Conservation (phyloP, 306 rosid species). For the Prunus fruticosa region DNA sequence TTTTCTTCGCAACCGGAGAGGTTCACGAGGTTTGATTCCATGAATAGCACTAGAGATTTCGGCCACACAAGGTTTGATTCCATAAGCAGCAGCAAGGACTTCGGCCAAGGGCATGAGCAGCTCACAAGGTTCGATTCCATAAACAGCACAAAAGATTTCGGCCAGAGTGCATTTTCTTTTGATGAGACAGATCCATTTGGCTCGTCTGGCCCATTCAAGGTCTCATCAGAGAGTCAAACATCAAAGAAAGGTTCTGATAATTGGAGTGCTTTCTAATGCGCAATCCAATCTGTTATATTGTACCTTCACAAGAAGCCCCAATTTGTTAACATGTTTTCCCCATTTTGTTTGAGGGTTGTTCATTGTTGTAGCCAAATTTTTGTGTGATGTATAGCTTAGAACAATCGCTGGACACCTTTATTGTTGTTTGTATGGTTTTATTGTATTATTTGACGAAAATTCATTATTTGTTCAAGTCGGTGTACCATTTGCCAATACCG, state of each 20-base stretch:
- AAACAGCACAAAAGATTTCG: conserved; percentile 57
- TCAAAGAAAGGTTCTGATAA: conserved; percentile 68
- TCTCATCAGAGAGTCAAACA: conserved; percentile 61
- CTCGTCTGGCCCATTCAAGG: conserved; percentile 83
- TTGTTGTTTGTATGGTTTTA: conserved; percentile 32
- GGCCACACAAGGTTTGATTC: conserved; percentile 64
- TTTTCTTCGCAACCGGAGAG: conserved; percentile 40
- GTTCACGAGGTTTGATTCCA: conserved; percentile 40
- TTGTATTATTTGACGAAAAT: conserved; percentile 32
- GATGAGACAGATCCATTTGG: conserved; percentile 88
- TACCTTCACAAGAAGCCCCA: not conserved
- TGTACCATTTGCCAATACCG: not conserved
- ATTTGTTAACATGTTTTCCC: conserved; percentile 30
- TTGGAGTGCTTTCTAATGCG: conserved; percentile 81
- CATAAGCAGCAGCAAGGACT: conserved; percentile 57
- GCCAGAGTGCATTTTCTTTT: conserved; percentile 59
- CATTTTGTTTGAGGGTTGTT: conserved; percentile 35
- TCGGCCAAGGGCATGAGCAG: conserved; percentile 38
- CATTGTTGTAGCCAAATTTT: conserved; percentile 46
- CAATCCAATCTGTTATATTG: conserved; percentile 3
- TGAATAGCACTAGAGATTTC: conserved; percentile 51
- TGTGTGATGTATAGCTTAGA: conserved; percentile 61
- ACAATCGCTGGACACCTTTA: conserved; percentile 33
- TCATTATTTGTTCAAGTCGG: not conserved
- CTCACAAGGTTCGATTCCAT: conserved; percentile 72